Evolutionary conservation across 805 yeast species (phyloP).

Genomic region (Danielia reshetovae): DNA sequence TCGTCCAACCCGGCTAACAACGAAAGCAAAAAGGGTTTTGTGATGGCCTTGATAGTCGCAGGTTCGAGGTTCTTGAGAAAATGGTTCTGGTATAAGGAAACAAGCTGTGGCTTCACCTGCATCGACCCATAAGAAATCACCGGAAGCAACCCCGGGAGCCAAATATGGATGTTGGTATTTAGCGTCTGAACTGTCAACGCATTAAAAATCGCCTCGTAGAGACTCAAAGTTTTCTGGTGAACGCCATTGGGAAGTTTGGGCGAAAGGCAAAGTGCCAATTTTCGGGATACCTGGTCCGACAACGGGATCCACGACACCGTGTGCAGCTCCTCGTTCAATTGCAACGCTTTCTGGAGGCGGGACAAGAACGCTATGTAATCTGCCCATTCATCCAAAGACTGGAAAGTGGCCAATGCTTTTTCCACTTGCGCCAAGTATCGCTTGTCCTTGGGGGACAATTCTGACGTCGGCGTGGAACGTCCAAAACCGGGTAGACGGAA

Average conservation of each 20-base stretch:
- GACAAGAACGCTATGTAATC: slow-evolving; percentile 90
- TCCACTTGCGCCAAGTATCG: slow-evolving; percentile 66
- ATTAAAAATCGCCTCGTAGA: slow-evolving; percentile 68
- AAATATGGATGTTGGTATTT: slow-evolving; percentile 54
- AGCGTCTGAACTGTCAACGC: slow-evolving; percentile 55
- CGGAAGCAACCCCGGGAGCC: slow-evolving; percentile 95
- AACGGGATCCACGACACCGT: slow-evolving; percentile 56
- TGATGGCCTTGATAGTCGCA: slow-evolving; percentile 45
- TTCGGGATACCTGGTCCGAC: slow-evolving; percentile 60
- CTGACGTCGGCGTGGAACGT: slow-evolving; percentile 1
- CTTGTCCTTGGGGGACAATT: slow-evolving; percentile 52
- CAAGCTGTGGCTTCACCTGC: slow-evolving; percentile 75
- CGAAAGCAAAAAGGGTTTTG: slow-evolving; percentile 69
- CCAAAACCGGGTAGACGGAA: slow-evolving; percentile 6
- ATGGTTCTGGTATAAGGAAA: slow-evolving; percentile 56
- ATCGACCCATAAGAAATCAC: slow-evolving; percentile 84
- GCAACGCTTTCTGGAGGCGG: slow-evolving; percentile 68
- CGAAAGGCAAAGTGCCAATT: slow-evolving; percentile 74
- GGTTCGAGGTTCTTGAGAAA: slow-evolving; percentile 36
- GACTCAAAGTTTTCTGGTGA: slow-evolving; percentile 79
- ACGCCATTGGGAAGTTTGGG: slow-evolving; percentile 92
- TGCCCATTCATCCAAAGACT: slow-evolving; percentile 92
- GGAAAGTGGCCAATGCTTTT: slow-evolving; percentile 70
- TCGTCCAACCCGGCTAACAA: slow-evolving; percentile 89
- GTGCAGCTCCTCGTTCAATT: slow-evolving; percentile 23